Percentiles rank a stretch among this genome's conserved stretches.
Conservation (phyloP, 129 eudicot genomes). For the Ambrosia artemisiifolia region DNA sequence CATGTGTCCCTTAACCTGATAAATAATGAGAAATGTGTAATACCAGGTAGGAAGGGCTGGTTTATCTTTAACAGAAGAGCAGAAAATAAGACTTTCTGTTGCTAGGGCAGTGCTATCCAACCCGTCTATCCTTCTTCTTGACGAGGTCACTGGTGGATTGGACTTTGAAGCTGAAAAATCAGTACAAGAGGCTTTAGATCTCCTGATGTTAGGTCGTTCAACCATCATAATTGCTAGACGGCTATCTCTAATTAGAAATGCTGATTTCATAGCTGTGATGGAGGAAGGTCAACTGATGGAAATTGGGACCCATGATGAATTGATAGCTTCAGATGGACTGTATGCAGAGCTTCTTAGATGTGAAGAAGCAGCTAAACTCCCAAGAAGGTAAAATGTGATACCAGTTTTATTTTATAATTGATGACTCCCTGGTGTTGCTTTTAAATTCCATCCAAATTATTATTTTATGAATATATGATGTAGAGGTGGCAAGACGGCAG, state of each 20-base stretch:
- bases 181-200: slow-evolving; percentile 96
- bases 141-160: slow-evolving; percentile 97
- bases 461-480: background rate
- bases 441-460: background rate
- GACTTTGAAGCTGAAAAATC: slow-evolving; percentile 97
- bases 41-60: slow-evolving; percentile 90
- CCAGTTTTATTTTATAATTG: background rate
- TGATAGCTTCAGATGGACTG: slow-evolving; percentile 74
- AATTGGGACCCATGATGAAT: slow-evolving; percentile 96
- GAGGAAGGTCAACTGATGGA: slow-evolving; percentile 96
- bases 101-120: slow-evolving; percentile 94
- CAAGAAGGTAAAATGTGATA: slow-evolving; percentile 60
- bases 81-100: slow-evolving; percentile 86
- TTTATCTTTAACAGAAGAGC: slow-evolving; percentile 79
- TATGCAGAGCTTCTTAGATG: slow-evolving; percentile 93
- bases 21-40: background rate
- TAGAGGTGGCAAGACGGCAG: background rate
- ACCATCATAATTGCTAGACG: slow-evolving; percentile 89
- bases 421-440: background rate
- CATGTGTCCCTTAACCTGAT: background rate
- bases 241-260: slow-evolving; percentile 82
- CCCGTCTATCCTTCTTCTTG: slow-evolving; percentile 90
- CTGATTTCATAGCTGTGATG: slow-evolving; percentile 96
- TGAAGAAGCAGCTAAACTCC: slow-evolving; percentile 98
- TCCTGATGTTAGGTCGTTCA: slow-evolving; percentile 90